Conservation (phyloP, 2,329 filamentous ascomycete species). For the Furcasterigmium furcatum region DNA sequence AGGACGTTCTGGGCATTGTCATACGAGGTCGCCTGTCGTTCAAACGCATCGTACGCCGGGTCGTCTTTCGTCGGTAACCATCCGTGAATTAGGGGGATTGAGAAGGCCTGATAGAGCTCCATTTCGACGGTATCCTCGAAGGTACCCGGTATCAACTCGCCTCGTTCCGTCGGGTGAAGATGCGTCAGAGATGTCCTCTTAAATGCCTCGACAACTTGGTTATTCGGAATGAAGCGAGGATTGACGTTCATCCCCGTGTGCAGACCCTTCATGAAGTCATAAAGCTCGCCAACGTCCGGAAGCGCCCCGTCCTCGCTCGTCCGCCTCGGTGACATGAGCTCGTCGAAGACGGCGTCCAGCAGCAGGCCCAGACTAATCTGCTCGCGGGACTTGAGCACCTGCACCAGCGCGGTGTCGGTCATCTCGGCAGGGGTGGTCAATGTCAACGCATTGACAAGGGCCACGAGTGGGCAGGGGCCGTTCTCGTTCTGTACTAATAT, state of each 20-base stretch:
- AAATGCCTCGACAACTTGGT: constrained; percentile 41
- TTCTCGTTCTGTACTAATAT: constrained; percentile 92
- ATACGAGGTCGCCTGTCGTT: constrained; percentile 75
- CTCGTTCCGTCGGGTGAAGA: constrained; percentile 46
- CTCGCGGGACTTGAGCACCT: constrained; percentile 75
- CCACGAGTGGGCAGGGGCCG: constrained; percentile 88
- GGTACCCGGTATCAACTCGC: constrained; percentile 56
- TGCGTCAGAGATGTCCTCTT: constrained; percentile 51
- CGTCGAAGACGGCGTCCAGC: constrained; percentile 87
- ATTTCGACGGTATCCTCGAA: constrained; percentile 90
- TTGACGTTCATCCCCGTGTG: constrained; percentile 99
- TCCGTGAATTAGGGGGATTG: constrained; percentile 84
- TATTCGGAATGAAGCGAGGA: constrained; percentile 71
- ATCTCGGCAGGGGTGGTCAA: constrained; percentile 69
- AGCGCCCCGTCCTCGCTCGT: constrained; percentile 61
- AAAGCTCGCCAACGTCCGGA: constrained; percentile 85
- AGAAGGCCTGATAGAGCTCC: constrained; percentile 86
- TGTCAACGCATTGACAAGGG: constrained; percentile 87
- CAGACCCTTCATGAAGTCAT: constrained; percentile 80
- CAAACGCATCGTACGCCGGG: constrained; percentile 65
- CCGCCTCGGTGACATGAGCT: constrained; percentile 77
- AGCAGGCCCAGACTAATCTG: constrained; percentile 84
- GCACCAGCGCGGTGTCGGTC: constrained; percentile 67
- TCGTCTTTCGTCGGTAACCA: constrained; percentile 77
- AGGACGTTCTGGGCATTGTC: constrained; percentile 89